Evolutionary conservation across 257 asterid species (phyloP).

Genomic region (Gardenia jasminoides): DNA sequence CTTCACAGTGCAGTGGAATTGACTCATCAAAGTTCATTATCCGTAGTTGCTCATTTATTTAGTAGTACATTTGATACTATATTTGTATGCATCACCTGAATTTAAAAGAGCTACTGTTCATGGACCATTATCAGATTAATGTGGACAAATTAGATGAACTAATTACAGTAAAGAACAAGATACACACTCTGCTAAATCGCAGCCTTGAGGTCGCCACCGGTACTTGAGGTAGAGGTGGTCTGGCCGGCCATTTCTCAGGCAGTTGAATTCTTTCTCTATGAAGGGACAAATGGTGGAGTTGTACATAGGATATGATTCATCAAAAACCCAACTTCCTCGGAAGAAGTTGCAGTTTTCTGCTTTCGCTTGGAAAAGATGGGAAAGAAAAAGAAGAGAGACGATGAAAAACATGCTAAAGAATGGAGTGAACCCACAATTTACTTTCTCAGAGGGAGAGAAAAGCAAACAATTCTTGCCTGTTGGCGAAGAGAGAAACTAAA

Average conservation of each 20-base stretch:
- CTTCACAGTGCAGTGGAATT: not conserved
- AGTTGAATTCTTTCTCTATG: conserved; percentile 39
- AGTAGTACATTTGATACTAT: not conserved
- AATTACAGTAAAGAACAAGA: not conserved
- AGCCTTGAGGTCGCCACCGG: conserved; percentile 33
- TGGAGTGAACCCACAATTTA: not conserved
- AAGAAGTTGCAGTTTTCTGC: conserved; percentile 40
- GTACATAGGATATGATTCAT: conserved; percentile 49
- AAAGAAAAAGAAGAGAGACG: not conserved
- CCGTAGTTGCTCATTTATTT: not conserved
- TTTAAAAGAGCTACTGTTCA: no score
- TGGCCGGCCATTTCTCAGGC: conserved; percentile 49
- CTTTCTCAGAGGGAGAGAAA: not conserved
- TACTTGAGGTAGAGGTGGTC: conserved; percentile 36
- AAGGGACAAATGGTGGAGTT: conserved; percentile 41
- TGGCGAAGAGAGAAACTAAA: not conserved
- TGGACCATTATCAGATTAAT: no score
- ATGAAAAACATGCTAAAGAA: not conserved
- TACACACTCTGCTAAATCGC: conserved; percentile 21
- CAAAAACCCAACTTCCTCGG: conserved; percentile 49
- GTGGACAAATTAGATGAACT: not conserved
- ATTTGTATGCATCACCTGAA: not conserved
- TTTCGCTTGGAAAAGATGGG: conserved; percentile 1
- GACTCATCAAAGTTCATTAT: not conserved
- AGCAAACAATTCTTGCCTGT: not conserved